Conservation (phyloP, 345 rosid genomes). For the Raphanus raphanistrum region DNA sequence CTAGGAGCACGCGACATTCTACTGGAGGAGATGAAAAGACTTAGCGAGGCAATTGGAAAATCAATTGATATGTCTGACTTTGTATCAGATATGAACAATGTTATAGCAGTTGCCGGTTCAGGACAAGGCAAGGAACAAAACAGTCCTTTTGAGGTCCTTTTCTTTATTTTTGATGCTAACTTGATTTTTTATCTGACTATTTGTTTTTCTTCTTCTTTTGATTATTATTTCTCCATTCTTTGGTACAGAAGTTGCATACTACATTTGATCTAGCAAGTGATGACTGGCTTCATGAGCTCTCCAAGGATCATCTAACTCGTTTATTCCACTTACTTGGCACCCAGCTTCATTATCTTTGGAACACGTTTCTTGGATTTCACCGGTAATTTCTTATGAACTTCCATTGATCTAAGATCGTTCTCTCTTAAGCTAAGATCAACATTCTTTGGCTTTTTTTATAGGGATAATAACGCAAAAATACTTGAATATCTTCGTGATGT, state of each 20-base stretch:
- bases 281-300: conserved; percentile 43
- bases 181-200: conserved; percentile 2
- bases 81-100: conserved; percentile 49
- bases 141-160: conserved; percentile 69
- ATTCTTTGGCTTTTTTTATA: conserved; percentile 34
- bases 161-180: conserved; percentile 40
- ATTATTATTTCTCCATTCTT: conserved; percentile 19
- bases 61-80: conserved; percentile 59
- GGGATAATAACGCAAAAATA: conserved; percentile 66
- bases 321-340: conserved; percentile 59
- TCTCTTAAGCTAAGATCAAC: conserved; percentile 1
- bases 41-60: conserved; percentile 58
- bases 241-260: conserved; percentile 53
- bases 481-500: conserved; percentile 61
- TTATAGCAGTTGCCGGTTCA: conserved; percentile 45
- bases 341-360: conserved; percentile 76
- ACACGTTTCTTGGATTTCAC: conserved; percentile 76
- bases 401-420: neutral
- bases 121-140: conserved; percentile 66
- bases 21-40: conserved; percentile 63
- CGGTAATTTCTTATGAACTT: conserved; percentile 47
- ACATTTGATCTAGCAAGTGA: conserved; percentile 45
- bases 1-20: conserved; percentile 62
- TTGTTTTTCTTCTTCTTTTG: neutral
- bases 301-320: conserved; percentile 54